Evolutionary conservation across 2,329 filamentous ascomycete species (phyloP).

Genomic region (Alternaria arbusti): DNA sequence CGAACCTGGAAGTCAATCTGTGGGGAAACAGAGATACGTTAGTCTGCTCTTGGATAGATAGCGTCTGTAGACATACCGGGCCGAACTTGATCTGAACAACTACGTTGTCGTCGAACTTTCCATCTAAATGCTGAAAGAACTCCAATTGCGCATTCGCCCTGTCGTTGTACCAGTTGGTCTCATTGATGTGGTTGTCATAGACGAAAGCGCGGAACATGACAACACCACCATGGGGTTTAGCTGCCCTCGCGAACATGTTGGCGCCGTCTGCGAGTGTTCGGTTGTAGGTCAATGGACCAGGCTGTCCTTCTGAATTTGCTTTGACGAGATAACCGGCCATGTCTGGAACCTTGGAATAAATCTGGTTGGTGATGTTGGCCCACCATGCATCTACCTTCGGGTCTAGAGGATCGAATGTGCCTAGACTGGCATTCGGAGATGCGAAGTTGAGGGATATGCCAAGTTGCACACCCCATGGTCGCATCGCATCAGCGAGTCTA

Average conservation of each 20-base stretch:
- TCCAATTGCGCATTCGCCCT: slow-evolving; percentile 73
- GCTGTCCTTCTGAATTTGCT: slow-evolving; percentile 74
- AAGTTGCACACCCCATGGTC: slow-evolving; percentile 70
- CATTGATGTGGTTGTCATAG: slow-evolving; percentile 65
- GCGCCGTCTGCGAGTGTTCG: slow-evolving; percentile 72
- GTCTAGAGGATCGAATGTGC: slow-evolving; percentile 71
- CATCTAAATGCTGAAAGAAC: slow-evolving; percentile 69
- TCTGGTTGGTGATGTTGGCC: slow-evolving; percentile 62
- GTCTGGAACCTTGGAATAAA: slow-evolving; percentile 69
- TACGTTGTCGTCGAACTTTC: slow-evolving; percentile 72
- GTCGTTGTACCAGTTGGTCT: slow-evolving; percentile 69
- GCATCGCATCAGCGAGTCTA: slow-evolving; percentile 68
- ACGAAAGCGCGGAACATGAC: slow-evolving; percentile 77
- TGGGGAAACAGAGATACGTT: neutral
- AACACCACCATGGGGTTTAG: slow-evolving; percentile 90
- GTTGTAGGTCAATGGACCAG: slow-evolving; percentile 72
- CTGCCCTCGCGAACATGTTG: slow-evolving; percentile 78
- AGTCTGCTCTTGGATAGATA: neutral
- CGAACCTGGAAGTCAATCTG: slow-evolving; percentile 74
- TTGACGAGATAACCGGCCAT: slow-evolving; percentile 74
- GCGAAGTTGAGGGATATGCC: slow-evolving; percentile 74
- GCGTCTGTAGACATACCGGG: slow-evolving; percentile 44
- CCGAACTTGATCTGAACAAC: slow-evolving; percentile 77
- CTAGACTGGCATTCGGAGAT: slow-evolving; percentile 61
- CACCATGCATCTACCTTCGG: slow-evolving; percentile 67